phyloP scores from a whole-genome alignment of 2,329 filamentous ascomycete species.

The Epicoccum nigrum region DNA sequence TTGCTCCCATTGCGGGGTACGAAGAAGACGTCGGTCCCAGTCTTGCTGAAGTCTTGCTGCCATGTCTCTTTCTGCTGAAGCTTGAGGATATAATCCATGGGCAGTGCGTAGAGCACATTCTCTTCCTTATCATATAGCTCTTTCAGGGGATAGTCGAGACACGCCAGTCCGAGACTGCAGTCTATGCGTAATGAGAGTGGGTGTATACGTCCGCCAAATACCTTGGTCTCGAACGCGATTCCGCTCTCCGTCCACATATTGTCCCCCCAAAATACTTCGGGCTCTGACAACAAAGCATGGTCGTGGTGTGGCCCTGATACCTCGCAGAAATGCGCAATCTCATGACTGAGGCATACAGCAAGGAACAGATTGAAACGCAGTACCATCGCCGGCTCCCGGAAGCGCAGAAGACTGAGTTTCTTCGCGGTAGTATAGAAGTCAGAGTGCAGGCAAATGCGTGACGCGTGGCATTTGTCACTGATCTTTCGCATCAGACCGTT shows the following conservation, averaged over 20 bases:
- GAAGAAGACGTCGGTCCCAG: constrained; percentile 35
- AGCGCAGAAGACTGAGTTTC: constrained; percentile 45
- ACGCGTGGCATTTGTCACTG: constrained; percentile 45
- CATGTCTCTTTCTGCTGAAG: constrained; percentile 49
- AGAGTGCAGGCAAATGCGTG: constrained; percentile 48
- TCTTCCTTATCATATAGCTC: constrained; percentile 48
- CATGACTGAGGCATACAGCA: constrained; percentile 47
- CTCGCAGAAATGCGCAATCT: constrained; percentile 50
- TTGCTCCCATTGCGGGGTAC: constrained; percentile 48
- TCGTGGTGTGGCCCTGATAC: constrained; percentile 47
- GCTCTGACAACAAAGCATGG: constrained; percentile 42
- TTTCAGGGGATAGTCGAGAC: constrained; percentile 44
- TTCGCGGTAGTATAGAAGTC: constrained; percentile 51
- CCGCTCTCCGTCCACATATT: constrained; percentile 50
- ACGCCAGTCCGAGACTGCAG: constrained; percentile 47
- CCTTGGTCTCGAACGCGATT: constrained; percentile 47
- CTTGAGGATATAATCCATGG: constrained; percentile 48
- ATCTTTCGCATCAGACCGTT: constrained; percentile 45
- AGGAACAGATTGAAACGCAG: constrained; percentile 50
- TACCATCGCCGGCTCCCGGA: constrained; percentile 49
- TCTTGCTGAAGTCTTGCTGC: constrained; percentile 41
- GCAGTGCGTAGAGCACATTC: constrained; percentile 46
- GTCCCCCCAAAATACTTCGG: constrained; percentile 48
- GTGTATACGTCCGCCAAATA: constrained; percentile 48
- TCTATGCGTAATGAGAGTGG: constrained; percentile 48